phyloP scores from a whole-genome alignment of 176 grass and related monocot species.

The Cocos nucifera region DNA sequence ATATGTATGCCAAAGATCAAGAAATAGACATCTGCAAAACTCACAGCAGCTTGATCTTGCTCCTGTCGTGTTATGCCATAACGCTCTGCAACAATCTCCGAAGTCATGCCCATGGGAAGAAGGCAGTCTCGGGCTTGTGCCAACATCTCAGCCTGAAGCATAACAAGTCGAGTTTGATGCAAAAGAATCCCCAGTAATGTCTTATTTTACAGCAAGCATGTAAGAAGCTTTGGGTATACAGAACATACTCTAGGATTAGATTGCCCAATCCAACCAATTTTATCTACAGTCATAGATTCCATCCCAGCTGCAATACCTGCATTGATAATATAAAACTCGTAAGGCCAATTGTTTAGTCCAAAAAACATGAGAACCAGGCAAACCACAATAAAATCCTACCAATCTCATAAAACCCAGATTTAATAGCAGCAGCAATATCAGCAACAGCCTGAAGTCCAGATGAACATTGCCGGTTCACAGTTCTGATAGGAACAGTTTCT shows the following conservation, averaged over 20 bases:
- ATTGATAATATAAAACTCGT: background rate
- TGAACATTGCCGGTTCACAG: conserved; percentile 83
- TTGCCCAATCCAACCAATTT: conserved; percentile 24
- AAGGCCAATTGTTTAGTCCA: background rate
- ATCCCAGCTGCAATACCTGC: conserved; percentile 86
- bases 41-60: conserved; percentile 80
- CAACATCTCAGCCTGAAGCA: conserved; percentile 58
- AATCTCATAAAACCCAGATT: conserved; percentile 72
- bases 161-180: conserved; percentile 12
- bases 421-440: conserved; percentile 77
- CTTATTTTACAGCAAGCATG: background rate
- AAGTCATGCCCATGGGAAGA: conserved; percentile 91
- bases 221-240: background rate
- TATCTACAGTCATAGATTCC: conserved; percentile 76
- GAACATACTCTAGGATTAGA: conserved; percentile 69
- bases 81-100: conserved; percentile 83
- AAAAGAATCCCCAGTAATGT: conserved; percentile 4
- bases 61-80: conserved; percentile 74
- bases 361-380: background rate
- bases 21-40: conserved; percentile 15
- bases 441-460: conserved; percentile 95
- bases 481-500: conserved; percentile 90
- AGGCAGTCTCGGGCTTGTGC: conserved; percentile 85
- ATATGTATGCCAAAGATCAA: background rate
- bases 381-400: conserved; percentile 30